A percentile compares a stretch with the other conserved stretches of the same genome.
Conservation (phyloP, 805 yeast genomes). For the Teunomyces funiuensis region DNA sequence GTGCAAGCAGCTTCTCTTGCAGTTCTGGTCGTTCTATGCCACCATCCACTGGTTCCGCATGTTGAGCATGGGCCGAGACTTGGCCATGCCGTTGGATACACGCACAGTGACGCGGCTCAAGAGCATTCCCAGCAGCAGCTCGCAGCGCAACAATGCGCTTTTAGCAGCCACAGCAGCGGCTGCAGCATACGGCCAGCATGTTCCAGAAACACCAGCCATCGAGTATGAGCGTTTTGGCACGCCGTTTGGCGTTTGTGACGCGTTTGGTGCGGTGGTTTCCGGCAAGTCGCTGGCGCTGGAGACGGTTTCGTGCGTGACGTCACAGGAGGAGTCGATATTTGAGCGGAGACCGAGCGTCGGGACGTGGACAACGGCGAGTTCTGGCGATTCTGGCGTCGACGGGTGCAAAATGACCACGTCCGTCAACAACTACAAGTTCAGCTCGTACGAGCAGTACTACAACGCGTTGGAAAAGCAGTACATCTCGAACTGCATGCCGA, state of each 20-base stretch:
- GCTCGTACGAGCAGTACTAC: conserved; percentile 17
- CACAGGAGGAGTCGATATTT: not conserved
- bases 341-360: not conserved
- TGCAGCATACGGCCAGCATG: conserved; percentile 11
- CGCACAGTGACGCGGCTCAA: conserved; percentile 25
- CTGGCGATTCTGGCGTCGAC: not conserved
- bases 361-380: not conserved
- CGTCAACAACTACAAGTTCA: conserved; percentile 12
- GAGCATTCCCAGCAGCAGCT: conserved; percentile 22
- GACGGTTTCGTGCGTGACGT: not conserved
- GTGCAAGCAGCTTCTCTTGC: conserved; percentile 36
- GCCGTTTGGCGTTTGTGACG: not conserved
- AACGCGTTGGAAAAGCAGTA: conserved; percentile 33
- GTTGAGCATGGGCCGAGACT: conserved; percentile 34
- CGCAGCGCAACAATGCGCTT: conserved; percentile 22
- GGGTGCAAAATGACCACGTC: conserved; percentile 5
- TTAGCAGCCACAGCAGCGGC: conserved; percentile 22
- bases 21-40: conserved; percentile 42
- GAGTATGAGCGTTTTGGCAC: no score
- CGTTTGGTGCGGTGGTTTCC: not conserved
- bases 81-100: conserved; percentile 29
- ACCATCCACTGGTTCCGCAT: conserved; percentile 40
- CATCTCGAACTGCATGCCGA: conserved; percentile 38
- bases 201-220: not conserved
- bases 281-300: not conserved